phyloP scores from a whole-genome alignment of 2,329 filamentous ascomycete species.

The Sclerotinia minor region DNA sequence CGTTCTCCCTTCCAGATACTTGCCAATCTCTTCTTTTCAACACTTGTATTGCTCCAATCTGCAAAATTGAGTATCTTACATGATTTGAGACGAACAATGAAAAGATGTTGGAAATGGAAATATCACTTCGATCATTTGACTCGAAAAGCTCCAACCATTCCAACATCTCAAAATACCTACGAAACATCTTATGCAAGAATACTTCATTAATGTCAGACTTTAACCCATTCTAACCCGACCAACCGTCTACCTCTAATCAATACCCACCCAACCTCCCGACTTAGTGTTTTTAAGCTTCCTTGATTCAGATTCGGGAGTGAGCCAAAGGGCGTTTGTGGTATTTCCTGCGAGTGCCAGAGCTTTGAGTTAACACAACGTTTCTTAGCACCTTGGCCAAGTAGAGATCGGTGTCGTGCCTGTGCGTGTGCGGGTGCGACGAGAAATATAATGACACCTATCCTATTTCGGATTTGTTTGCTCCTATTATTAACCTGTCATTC shows the following conservation, averaged over 20 bases:
- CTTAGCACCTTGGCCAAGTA: constrained; percentile 7
- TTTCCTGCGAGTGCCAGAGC: constrained; percentile 11
- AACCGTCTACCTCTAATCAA: background rate
- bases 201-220: constrained; percentile 14
- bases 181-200: constrained; percentile 5
- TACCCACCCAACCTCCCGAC: background rate
- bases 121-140: background rate
- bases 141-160: constrained; percentile 6
- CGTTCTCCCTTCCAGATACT: constrained; percentile 32
- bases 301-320: constrained; percentile 1
- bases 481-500: constrained; percentile 24
- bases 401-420: constrained; percentile 11
- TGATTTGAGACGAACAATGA: constrained; percentile 16
- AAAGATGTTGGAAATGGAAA: background rate
- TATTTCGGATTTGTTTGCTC: background rate
- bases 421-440: background rate
- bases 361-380: constrained; percentile 20
- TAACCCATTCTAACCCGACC: background rate
- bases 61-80: background rate
- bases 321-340: background rate
- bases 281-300: background rate
- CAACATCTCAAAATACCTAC: constrained; percentile 15
- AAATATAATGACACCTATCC: constrained; percentile 8
- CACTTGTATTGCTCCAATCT: constrained; percentile 11
- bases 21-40: constrained; percentile 31